Conservation (phyloP, 768 basidiomycete species). For the Leccinum barrowsii region DNA sequence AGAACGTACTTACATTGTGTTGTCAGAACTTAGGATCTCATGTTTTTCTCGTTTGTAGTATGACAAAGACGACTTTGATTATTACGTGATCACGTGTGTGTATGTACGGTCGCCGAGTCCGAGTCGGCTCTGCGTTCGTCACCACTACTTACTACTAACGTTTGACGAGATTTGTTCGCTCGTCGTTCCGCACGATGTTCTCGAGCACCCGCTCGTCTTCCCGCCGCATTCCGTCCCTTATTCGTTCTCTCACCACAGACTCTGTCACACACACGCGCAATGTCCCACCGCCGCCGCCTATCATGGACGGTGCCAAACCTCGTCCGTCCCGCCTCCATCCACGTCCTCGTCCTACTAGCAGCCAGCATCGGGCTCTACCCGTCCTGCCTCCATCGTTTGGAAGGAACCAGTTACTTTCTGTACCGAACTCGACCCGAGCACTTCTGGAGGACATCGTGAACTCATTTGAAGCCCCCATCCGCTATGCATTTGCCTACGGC, state of each 20-base stretch:
- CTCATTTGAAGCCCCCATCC: conserved; percentile 84
- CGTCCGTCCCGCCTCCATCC: conserved; percentile 40
- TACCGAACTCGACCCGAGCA: conserved; percentile 74
- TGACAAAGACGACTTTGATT: background rate
- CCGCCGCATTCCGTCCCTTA: conserved; percentile 14
- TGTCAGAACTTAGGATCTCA: background rate
- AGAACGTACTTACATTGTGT: conserved; percentile 2
- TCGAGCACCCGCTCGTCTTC: conserved; percentile 13
- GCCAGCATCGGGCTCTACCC: conserved; percentile 38
- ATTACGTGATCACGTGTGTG: conserved; percentile 10
- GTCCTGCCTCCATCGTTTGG: conserved; percentile 71
- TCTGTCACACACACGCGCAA: conserved; percentile 24
- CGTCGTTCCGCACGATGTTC: conserved; percentile 24
- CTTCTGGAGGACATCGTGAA: conserved; percentile 76
- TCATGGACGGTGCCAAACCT: conserved; percentile 27
- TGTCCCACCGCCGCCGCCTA: conserved; percentile 29
- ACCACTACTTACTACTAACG: conserved; percentile 1
- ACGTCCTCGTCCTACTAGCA: conserved; percentile 36
- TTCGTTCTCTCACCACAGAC: conserved; percentile 28
- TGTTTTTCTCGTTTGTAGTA: too few relatives aligned
- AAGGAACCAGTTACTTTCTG: conserved; percentile 75
- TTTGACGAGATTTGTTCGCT: conserved; percentile 7
- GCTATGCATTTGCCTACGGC: conserved; percentile 97
- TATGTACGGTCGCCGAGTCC: background rate
- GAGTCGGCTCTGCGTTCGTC: background rate